These are phyloP conservation scores for Fomitopsis pinicola DNA, from an alignment of 1,284 basidiomycete genomes.

Conservation along the genomic window DNA sequence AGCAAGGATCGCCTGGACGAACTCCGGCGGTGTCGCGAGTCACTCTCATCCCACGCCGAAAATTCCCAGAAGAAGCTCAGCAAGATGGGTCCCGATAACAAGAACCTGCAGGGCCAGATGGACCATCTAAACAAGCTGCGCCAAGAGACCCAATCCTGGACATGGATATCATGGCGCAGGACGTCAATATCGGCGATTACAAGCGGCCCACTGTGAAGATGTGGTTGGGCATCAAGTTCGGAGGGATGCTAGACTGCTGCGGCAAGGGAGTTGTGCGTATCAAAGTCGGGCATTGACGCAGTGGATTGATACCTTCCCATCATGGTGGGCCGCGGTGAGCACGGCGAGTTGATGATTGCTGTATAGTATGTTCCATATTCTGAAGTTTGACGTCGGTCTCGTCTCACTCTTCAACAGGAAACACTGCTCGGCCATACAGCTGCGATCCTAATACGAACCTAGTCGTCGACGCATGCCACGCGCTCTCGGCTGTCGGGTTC, in stretches of 20 bases:
- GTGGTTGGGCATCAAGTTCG: constrained; percentile 86
- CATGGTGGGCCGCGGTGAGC: constrained; percentile 70
- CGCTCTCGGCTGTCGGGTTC: constrained; percentile 54
- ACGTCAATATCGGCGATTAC: constrained; percentile 80
- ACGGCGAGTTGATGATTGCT: constrained; percentile 75
- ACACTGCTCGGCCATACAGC: constrained; percentile 78
- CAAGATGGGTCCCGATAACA: constrained; percentile 91
- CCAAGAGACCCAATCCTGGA: constrained; percentile 77
- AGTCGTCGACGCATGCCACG: constrained; percentile 60
- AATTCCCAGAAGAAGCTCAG: constrained; percentile 83
- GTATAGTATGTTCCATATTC: constrained; percentile 37
- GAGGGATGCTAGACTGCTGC: constrained; percentile 80
- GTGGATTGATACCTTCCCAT: not conserved
- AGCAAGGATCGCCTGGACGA: constrained; percentile 84
- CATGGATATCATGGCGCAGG: constrained; percentile 80
- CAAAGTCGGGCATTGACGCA: constrained; percentile 5
- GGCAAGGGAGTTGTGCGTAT: constrained; percentile 71
- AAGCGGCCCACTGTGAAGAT: constrained; percentile 70
- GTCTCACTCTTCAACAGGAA: constrained; percentile 42
- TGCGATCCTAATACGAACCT: constrained; percentile 58
- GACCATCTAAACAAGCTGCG: constrained; percentile 71
- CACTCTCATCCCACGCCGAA: constrained; percentile 72
- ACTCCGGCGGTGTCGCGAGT: constrained; percentile 68
- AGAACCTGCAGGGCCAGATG: constrained; percentile 76
- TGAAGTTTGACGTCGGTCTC: constrained; percentile 2